Conservation (phyloP, 1,139 yeast genomes). For the Hyphopichia khmerensis region DNA sequence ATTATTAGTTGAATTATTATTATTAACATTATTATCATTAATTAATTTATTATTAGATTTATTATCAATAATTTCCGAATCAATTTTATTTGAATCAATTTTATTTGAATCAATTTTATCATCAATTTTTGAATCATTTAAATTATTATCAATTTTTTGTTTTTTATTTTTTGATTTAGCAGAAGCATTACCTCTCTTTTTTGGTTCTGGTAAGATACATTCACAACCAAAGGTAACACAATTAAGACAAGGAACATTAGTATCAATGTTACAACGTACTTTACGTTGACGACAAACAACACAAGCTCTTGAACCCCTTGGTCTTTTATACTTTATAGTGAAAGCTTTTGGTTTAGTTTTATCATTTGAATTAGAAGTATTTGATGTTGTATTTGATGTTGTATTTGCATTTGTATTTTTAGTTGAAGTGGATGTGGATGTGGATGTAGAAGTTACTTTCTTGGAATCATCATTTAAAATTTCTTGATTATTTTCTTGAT, state of each 20-base stretch:
- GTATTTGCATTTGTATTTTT: no score
- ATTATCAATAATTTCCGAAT: no score
- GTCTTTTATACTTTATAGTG: constrained; percentile 50
- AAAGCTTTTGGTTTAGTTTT: constrained; percentile 44
- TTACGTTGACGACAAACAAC: constrained; percentile 67
- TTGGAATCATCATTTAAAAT: no score
- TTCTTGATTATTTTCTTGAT: no score
- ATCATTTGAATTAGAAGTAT: background rate
- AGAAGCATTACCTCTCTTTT: constrained; percentile 39
- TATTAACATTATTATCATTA: no score
- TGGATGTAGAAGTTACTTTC: no score
- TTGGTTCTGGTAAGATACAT: constrained; percentile 63
- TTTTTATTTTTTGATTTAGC: constrained; percentile 22
- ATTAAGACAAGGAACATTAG: constrained; percentile 74
- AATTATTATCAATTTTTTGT: constrained; percentile 3
- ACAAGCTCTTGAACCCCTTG: constrained; percentile 55
- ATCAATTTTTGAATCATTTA: no score
- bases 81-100: no score
- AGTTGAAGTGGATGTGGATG: no score
- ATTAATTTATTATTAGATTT: background rate
- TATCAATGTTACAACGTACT: constrained; percentile 68
- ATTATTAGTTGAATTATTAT: no score
- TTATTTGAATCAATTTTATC: no score
- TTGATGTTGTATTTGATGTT: background rate
- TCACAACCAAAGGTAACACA: constrained; percentile 77